Evolutionary conservation across 2,329 filamentous ascomycete species (phyloP).

Genomic region (Exophiala oligosperma): DNA sequence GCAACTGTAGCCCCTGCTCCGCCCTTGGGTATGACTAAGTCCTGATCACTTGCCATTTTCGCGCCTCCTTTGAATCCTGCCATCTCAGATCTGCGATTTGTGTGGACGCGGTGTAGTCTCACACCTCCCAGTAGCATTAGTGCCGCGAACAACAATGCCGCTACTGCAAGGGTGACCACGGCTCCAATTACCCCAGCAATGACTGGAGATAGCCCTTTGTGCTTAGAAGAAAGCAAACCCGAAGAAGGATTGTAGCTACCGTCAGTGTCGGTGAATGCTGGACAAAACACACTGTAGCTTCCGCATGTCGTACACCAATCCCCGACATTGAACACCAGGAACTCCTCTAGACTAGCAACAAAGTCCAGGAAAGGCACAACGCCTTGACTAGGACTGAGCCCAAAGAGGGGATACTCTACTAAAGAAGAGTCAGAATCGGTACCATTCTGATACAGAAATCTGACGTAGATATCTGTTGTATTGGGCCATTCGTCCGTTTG

Average conservation of each 20-base stretch:
- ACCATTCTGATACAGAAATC: conserved; percentile 59
- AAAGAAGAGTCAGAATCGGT: conserved; percentile 41
- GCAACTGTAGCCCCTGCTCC: conserved; percentile 36
- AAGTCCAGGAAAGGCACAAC: conserved; percentile 55
- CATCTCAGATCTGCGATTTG: conserved; percentile 38
- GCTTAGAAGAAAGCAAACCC: conserved; percentile 1
- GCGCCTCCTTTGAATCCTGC: conserved; percentile 58
- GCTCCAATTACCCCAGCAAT: conserved; percentile 60
- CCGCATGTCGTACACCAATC: conserved; percentile 57
- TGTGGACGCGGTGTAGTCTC: conserved; percentile 43
- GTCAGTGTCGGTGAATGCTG: conserved; percentile 35
- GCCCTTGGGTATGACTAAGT: conserved; percentile 50
- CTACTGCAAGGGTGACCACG: conserved; percentile 49
- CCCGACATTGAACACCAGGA: conserved; percentile 44
- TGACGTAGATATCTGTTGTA: conserved; percentile 51
- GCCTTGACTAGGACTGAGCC: conserved; percentile 44
- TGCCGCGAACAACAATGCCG: conserved; percentile 41
- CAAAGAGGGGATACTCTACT: conserved; percentile 53
- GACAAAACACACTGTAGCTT: conserved; percentile 52
- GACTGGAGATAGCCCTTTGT: conserved; percentile 34
- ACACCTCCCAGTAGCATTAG: conserved; percentile 46
- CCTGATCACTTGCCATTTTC: conserved; percentile 57
- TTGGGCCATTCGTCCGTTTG: conserved; percentile 39
- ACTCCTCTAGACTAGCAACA: conserved; percentile 41
- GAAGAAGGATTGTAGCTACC: conserved; percentile 10